Base-by-base conservation (phyloP, 2,329 filamentous ascomycete genomes). In the Neofusicoccum kwambonambiense region DNA sequence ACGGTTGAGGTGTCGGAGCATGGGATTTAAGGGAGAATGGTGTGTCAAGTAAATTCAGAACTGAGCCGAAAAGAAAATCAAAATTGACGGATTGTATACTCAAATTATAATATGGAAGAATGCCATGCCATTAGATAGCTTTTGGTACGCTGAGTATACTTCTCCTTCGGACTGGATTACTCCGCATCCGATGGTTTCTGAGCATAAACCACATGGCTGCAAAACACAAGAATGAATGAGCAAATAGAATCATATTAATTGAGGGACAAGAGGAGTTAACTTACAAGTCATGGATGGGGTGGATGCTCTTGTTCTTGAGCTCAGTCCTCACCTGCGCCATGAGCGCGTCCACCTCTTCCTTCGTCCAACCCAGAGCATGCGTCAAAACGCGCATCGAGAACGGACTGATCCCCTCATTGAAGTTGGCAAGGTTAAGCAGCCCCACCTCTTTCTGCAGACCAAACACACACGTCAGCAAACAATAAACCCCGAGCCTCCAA, bases 381-480 rank as follows among this genome's bases (percentile, higher is more conserved):
- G 68, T 68, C 37, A 67, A 69, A 7, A 70, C 45, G 3, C 70
- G 62, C 42, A 70, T 50, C 4, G 68, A 69, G 17, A 72, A 65
- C 27, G 63, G 71, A 45, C 73, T 71, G 19, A 72, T 49, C 34
- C 71, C 71, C 44, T 73, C 71, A 3, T 71, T 61, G 50, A 66
- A 70, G 44, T 70, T 68, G 45, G 72, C 65, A 0, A 72, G 63
- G 63, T 73, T 69, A 58, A 73, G 69, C 27, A 70, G 67, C 17
- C 72, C 72, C 41, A 71, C 67, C 65, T 74, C 70, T 67, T 74
- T 74, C 68, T 69, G 31, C 11, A 27, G 4, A 41, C 5, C 11
- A 1, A 27, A 27, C 11, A 22, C 11, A 22, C 8, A 22, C 6
- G 2, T 15, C 3, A 35, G 22, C 17, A 34, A 42, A 12, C 22